Evolutionary conservation across 2,329 filamentous ascomycete genomes (phyloP).

Genomic region (Ambrosiella xylebori): DNA sequence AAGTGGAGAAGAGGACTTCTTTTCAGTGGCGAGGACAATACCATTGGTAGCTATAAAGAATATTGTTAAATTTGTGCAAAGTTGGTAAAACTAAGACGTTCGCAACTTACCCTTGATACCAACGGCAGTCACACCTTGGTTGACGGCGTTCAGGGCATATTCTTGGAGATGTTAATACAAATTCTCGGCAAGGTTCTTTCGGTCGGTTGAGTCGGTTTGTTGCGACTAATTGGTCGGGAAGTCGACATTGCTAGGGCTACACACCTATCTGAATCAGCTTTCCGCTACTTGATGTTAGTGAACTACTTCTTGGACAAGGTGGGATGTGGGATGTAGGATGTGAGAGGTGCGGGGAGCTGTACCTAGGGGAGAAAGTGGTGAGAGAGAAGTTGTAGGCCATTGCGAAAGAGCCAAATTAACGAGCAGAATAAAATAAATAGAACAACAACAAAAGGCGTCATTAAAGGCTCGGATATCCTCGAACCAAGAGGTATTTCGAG

Average conservation of each 20-base stretch:
- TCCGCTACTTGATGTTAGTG: constrained; percentile 46
- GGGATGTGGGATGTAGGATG: constrained; percentile 13
- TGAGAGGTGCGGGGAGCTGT: constrained; percentile 23
- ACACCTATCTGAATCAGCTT: constrained; percentile 95
- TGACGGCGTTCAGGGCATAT: constrained; percentile 97
- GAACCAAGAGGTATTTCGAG: background rate
- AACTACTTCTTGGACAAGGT: constrained; percentile 12
- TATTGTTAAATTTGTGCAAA: constrained; percentile 15
- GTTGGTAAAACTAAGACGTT: background rate
- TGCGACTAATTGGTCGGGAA: background rate
- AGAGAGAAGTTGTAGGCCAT: constrained; percentile 53
- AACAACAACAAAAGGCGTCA: background rate
- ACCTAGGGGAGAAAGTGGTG: constrained; percentile 99
- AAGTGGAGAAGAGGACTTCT: constrained; percentile 95
- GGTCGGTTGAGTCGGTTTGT: background rate
- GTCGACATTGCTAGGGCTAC: constrained; percentile 12
- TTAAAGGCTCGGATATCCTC: background rate
- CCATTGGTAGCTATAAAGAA: constrained; percentile 68
- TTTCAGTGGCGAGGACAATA: constrained; percentile 96
- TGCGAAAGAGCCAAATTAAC: background rate
- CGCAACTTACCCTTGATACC: constrained; percentile 74
- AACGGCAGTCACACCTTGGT: constrained; percentile 94
- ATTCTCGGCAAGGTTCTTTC: background rate
- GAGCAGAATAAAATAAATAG: background rate
- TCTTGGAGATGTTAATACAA: constrained; percentile 35